phyloP scores from a whole-genome alignment of 1,139 yeast genomes.

The Pichia sp. region DNA sequence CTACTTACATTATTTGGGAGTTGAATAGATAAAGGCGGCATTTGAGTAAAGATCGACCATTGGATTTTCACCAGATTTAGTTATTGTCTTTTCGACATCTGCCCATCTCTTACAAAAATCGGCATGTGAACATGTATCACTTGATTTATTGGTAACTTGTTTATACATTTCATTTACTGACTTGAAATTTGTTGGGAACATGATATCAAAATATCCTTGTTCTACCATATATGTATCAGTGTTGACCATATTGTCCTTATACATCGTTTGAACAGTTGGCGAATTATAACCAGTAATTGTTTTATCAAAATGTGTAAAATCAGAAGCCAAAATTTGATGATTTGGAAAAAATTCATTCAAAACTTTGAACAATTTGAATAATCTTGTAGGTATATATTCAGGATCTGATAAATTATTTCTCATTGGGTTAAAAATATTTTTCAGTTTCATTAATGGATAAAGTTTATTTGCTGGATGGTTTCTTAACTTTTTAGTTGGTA shows the following conservation, averaged over 20 bases:
- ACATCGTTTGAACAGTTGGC: slow-evolving; percentile 80
- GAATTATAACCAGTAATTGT: slow-evolving; percentile 60
- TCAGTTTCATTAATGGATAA: slow-evolving; percentile 24
- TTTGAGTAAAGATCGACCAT: slow-evolving; percentile 73
- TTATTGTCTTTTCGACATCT: slow-evolving; percentile 58
- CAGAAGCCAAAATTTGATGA: slow-evolving; percentile 67
- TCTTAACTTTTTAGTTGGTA: slow-evolving; percentile 26
- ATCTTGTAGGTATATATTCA: slow-evolving; percentile 75
- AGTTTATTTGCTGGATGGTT: slow-evolving; percentile 26
- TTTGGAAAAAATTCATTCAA: slow-evolving; percentile 64
- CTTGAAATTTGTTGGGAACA: slow-evolving; percentile 78
- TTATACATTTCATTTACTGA: slow-evolving; percentile 57
- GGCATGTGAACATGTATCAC: slow-evolving; percentile 51
- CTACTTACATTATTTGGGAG: neutral
- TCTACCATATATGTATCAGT: slow-evolving; percentile 70
- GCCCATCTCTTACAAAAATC: slow-evolving; percentile 71
- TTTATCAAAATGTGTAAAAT: slow-evolving; percentile 61
- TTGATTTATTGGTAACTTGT: slow-evolving; percentile 56
- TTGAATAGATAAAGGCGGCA: slow-evolving; percentile 58
- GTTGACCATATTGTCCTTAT: slow-evolving; percentile 62
- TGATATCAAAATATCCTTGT: slow-evolving; percentile 80
- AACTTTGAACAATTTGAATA: slow-evolving; percentile 59
- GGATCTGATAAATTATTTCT: slow-evolving; percentile 65
- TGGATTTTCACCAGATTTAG: slow-evolving; percentile 81
- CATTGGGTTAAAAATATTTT: slow-evolving; percentile 44